A percentile compares a stretch with the other conserved stretches of the same genome.
These are phyloP conservation scores for Populus euphratica DNA, from an alignment of 345 rosid species.

Conservation along the genomic window DNA sequence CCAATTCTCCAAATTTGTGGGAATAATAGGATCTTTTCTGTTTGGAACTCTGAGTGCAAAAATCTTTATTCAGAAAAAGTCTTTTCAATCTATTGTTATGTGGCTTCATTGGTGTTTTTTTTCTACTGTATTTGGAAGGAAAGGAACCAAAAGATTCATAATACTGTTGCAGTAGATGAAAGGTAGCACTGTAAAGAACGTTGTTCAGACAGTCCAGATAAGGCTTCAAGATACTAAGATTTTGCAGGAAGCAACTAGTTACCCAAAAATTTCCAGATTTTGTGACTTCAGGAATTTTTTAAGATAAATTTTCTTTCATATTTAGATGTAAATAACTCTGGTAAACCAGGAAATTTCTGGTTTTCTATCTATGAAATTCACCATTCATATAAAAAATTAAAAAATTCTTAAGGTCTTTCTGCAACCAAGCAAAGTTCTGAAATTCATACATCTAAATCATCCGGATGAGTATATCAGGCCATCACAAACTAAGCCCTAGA, in stretches of 20 bases:
- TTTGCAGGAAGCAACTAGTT: neutral
- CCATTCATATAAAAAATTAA: neutral
- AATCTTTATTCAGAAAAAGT: neutral
- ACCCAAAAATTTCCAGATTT: neutral
- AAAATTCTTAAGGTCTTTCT: neutral
- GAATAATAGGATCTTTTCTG: neutral
- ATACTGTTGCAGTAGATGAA: neutral
- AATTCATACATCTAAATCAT: neutral
- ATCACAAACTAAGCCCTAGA: neutral
- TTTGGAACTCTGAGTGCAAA: neutral
- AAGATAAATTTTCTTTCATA: neutral
- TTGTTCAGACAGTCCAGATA: neutral
- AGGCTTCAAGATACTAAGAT: neutral
- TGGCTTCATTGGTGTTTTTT: neutral
- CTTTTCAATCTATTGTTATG: neutral
- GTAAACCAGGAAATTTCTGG: neutral
- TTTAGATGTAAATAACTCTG: neutral
- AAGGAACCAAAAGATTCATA: neutral
- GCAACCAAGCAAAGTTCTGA: neutral
- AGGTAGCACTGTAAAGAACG: neutral
- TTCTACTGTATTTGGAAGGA: neutral
- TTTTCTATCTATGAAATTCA: neutral
- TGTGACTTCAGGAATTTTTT: neutral
- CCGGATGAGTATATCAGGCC: too few species aligned
- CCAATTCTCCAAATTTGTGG: neutral